A percentile compares a stretch with the other conserved stretches of the same genome.
phyloP scores from a whole-genome alignment of 768 basidiomycete genomes.

The Calocybe gangraenosa region DNA sequence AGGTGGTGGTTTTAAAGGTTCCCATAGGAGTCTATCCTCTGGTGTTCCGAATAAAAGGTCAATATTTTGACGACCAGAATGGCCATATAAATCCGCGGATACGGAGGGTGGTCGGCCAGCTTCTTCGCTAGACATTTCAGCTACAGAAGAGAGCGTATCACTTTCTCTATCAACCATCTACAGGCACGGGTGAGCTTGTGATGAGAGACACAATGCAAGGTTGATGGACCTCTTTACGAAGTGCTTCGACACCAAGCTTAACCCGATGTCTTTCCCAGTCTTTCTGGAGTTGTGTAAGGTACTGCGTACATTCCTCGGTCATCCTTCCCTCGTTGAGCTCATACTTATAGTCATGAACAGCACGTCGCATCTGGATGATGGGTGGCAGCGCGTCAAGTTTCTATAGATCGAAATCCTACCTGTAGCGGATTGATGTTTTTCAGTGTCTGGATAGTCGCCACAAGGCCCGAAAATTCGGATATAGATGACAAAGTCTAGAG shows the following conservation, averaged over 20 bases:
- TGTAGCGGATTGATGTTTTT: constrained; percentile 89
- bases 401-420: constrained; percentile 30
- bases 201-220: neutral
- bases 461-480: constrained; percentile 79
- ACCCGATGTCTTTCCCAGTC: constrained; percentile 95
- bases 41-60: constrained; percentile 77
- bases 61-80: constrained; percentile 48
- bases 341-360: constrained; percentile 89
- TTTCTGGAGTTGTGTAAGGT: constrained; percentile 90
- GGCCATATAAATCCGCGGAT: constrained; percentile 30
- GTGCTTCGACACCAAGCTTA: constrained; percentile 78
- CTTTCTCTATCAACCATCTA: constrained; percentile 69
- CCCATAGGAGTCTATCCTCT: constrained; percentile 67
- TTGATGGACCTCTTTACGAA: constrained; percentile 69
- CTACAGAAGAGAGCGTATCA: constrained; percentile 49
- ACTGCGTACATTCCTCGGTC: constrained; percentile 94
- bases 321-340: constrained; percentile 91
- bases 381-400: constrained; percentile 5
- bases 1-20: constrained; percentile 72
- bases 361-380: constrained; percentile 76
- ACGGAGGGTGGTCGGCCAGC: constrained; percentile 31
- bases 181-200: constrained; percentile 7
- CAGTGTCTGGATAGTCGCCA: constrained; percentile 87
- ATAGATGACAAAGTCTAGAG: constrained; percentile 81
- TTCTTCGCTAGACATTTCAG: constrained; percentile 33